Evolutionary conservation across 352 stramenopile genomes (phyloP).

Genomic region (Peronospora belbahrii): DNA sequence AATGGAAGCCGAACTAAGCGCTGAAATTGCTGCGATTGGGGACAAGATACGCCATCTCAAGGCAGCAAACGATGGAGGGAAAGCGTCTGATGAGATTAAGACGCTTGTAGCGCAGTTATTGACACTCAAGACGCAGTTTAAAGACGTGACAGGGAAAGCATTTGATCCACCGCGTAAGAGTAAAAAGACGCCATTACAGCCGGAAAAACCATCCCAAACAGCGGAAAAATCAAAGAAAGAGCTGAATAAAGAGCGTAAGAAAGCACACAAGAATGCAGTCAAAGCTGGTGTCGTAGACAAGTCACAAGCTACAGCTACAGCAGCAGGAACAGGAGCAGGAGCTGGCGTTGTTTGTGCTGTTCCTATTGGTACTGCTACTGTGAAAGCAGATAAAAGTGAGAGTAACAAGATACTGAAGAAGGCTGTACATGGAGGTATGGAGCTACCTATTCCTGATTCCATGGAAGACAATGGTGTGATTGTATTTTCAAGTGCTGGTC

Average conservation of each 20-base stretch:
- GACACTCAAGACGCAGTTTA: slow-evolving; percentile 72
- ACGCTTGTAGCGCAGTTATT: slow-evolving; percentile 49
- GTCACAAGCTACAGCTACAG: no score
- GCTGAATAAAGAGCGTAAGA: slow-evolving; percentile 86
- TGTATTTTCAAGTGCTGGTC: slow-evolving; percentile 48
- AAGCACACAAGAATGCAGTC: slow-evolving; percentile 64
- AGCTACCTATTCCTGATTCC: slow-evolving; percentile 37
- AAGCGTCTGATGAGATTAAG: slow-evolving; percentile 44
- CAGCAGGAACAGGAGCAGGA: no score
- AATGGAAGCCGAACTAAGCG: slow-evolving; percentile 48
- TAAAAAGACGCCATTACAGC: slow-evolving; percentile 36
- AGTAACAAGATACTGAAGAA: slow-evolving; percentile 30
- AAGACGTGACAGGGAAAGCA: slow-evolving; percentile 62
- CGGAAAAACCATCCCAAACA: slow-evolving; percentile 35
- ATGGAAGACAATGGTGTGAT: slow-evolving; percentile 47
- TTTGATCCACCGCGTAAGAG: slow-evolving; percentile 55
- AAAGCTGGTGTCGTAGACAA: slow-evolving; percentile 38
- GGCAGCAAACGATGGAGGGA: slow-evolving; percentile 37
- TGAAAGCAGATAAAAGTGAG: not conserved
- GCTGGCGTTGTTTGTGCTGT: no score
- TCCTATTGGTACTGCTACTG: no score
- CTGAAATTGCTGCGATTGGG: slow-evolving; percentile 56
- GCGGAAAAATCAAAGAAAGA: slow-evolving; percentile 87
- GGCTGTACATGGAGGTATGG: slow-evolving; percentile 22
- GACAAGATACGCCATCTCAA: slow-evolving; percentile 71